Conservation (phyloP, 306 rosid species). For the Cucurbita argyrosperma region DNA sequence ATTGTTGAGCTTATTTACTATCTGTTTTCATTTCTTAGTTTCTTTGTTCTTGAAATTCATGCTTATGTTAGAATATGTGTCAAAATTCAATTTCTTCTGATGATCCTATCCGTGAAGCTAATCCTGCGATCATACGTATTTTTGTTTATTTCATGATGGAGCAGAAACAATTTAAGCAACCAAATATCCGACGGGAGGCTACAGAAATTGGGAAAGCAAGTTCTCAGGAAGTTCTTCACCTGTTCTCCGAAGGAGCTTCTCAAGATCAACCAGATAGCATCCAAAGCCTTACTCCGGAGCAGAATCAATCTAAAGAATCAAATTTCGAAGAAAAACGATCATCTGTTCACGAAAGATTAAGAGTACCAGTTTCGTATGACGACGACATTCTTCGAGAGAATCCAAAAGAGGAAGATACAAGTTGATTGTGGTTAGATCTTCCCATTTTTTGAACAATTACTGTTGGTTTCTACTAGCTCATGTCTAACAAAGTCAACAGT, state of each 20-base stretch:
- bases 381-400: constrained; percentile 38
- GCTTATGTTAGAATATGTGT: not conserved
- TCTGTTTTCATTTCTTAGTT: not conserved
- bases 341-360: constrained; percentile 52
- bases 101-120: not conserved
- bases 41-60: not conserved
- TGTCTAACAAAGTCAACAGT: not conserved
- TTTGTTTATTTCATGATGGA: constrained; percentile 8
- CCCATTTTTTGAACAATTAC: not conserved
- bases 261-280: constrained; percentile 8
- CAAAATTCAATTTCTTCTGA: not conserved
- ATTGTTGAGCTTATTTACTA: not conserved
- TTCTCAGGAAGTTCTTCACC: constrained; percentile 17
- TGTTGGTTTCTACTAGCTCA: not conserved
- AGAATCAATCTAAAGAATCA: constrained; percentile 21
- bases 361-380: constrained; percentile 66
- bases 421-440: not conserved
- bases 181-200: constrained; percentile 22
- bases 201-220: constrained; percentile 11
- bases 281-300: constrained; percentile 4
- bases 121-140: not conserved
- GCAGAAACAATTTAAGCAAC: constrained; percentile 72
- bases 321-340: constrained; percentile 23
- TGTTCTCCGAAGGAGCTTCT: not conserved
- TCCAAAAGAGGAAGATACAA: not conserved